These are phyloP conservation scores for Vigna mungo DNA, from an alignment of 306 rosid species.

Conservation along the genomic window DNA sequence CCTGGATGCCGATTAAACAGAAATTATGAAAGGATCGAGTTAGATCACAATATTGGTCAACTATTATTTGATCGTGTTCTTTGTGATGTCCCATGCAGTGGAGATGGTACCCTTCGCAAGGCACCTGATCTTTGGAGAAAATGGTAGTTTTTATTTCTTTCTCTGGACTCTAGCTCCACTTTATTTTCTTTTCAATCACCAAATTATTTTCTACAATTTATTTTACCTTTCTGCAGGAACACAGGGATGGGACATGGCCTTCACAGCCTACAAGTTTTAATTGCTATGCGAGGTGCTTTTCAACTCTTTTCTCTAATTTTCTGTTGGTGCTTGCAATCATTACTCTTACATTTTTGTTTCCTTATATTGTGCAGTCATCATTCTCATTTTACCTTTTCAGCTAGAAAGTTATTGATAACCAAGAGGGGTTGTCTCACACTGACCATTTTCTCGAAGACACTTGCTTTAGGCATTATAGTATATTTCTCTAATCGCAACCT, in stretches of 20 bases:
- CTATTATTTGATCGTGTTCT: slow-evolving; percentile 90
- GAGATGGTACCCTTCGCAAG: slow-evolving; percentile 99
- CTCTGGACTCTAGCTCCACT: not conserved
- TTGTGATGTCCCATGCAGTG: slow-evolving; percentile 99
- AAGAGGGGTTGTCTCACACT: slow-evolving; percentile 1
- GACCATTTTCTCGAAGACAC: not conserved
- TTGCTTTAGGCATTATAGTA: not conserved
- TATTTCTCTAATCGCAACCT: not conserved
- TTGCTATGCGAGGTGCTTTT: slow-evolving; percentile 76
- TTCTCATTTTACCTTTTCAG: not conserved
- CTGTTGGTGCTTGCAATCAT: not conserved
- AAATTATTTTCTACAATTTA: slow-evolving; percentile 33
- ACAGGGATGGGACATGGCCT: slow-evolving; percentile 88
- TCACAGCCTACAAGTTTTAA: slow-evolving; percentile 85
- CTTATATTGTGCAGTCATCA: not conserved
- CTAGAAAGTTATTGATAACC: slow-evolving; percentile 1
- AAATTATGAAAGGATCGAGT: slow-evolving; percentile 47
- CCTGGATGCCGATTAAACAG: slow-evolving; percentile 83
- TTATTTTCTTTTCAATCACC: slow-evolving; percentile 2
- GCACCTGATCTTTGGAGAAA: slow-evolving; percentile 99
- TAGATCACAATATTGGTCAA: slow-evolving; percentile 54
- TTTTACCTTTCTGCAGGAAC: slow-evolving; percentile 66
- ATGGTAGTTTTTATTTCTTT: slow-evolving; percentile 68
- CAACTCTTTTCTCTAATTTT: not conserved
- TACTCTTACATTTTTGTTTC: slow-evolving; percentile 25